These are phyloP conservation scores for Byssoonygena ceratinophila DNA, from an alignment of 2,329 filamentous ascomycete genomes.

Conservation along the genomic window DNA sequence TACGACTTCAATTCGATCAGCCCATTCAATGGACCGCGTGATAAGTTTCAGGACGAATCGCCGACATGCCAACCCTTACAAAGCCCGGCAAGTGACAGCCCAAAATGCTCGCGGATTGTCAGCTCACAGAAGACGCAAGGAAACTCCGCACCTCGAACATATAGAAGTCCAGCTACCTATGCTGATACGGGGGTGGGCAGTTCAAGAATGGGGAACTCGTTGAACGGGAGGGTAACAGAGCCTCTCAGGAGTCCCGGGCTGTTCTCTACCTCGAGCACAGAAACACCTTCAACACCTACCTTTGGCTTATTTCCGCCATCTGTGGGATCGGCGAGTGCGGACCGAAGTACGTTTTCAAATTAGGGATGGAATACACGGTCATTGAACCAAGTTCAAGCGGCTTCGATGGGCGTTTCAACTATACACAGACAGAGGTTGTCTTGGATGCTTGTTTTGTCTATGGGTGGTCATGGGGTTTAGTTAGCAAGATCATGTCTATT, in stretches of 20 bases:
- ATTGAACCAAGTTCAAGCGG: too few relatives aligned
- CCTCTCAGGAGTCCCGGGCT: conserved; percentile 1
- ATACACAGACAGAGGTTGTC: too few relatives aligned
- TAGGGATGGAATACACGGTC: too few relatives aligned
- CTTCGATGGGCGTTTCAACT: too few relatives aligned
- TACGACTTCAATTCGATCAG: conserved; percentile 1
- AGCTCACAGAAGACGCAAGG: conserved; percentile 3
- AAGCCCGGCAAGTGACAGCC: neutral
- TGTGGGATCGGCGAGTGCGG: neutral
- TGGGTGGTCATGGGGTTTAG: too few relatives aligned
- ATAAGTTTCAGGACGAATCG: conserved; percentile 2
- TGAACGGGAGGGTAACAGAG: neutral
- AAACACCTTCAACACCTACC: neutral
- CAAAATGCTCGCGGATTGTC: neutral
- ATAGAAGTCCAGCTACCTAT: neutral
- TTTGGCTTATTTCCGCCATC: neutral
- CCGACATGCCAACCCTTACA: neutral
- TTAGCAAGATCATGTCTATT: too few relatives aligned
- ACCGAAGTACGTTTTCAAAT: too few relatives aligned
- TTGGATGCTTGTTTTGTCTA: too few relatives aligned
- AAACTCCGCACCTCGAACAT: neutral
- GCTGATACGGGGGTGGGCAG: neutral
- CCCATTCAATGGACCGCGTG: conserved; percentile 3
- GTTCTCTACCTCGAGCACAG: neutral
- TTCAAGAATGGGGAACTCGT: neutral